Percentiles rank a stretch among this genome's conserved stretches.
These are phyloP conservation scores for Kwoniella europaea DNA, from an alignment of 768 basidiomycete genomes.

Conservation along the genomic window DNA sequence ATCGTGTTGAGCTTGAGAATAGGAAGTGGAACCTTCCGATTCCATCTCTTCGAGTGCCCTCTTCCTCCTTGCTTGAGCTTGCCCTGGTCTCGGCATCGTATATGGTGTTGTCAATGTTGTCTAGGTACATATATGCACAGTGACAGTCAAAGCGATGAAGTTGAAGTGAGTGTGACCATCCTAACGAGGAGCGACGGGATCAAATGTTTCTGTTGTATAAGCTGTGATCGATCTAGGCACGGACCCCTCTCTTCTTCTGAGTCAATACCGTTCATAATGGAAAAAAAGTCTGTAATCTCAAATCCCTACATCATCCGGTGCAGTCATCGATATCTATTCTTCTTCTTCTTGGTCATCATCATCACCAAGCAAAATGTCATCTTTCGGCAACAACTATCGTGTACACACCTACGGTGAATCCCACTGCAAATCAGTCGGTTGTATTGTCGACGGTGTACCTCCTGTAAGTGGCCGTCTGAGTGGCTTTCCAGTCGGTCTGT, in stretches of 20 bases:
- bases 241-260: not conserved
- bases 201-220: not conserved
- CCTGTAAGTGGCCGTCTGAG: conserved; percentile 65
- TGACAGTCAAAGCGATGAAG: too few species aligned
- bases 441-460: conserved; percentile 96
- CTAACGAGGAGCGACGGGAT: not conserved
- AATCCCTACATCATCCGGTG: conserved; percentile 16
- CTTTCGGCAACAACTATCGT: conserved; percentile 86
- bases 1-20: not conserved
- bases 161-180: too few species aligned
- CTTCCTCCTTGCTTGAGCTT: conserved; percentile 11
- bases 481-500: conserved; percentile 4
- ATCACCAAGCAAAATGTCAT: conserved; percentile 70
- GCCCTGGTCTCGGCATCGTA: conserved; percentile 15
- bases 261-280: not conserved
- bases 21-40: conserved; percentile 1
- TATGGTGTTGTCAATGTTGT: too few species aligned
- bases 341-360: not conserved
- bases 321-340: not conserved
- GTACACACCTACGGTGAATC: conserved; percentile 98
- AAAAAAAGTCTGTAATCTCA: not conserved
- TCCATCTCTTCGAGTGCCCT: conserved; percentile 9
- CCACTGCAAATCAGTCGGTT: conserved; percentile 94
- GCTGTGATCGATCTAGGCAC: conserved; percentile 4
- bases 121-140: too few species aligned